phyloP scores from a whole-genome alignment of 140 eudicot species.

The Flaveria floridana region DNA sequence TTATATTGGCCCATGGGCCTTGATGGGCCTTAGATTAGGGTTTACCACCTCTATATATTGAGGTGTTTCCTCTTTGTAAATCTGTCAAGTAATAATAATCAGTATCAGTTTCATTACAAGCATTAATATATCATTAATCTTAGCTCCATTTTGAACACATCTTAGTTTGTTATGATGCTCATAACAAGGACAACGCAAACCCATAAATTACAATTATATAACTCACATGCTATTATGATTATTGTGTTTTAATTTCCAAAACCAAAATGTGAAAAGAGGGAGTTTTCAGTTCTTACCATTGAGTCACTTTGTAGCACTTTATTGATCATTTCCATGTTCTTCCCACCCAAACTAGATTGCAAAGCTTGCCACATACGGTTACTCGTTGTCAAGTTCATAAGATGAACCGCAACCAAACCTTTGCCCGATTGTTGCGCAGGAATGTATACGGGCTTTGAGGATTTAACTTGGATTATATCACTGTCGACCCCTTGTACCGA shows the following conservation, averaged over 20 bases:
- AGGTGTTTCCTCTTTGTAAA: too few relatives aligned
- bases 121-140: neutral
- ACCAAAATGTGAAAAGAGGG: neutral
- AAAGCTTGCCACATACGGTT: conserved; percentile 68
- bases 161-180: neutral
- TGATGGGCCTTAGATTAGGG: too few relatives aligned
- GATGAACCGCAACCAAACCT: conserved; percentile 41
- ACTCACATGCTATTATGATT: neutral
- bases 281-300: conserved; percentile 27
- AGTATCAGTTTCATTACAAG: too few relatives aligned
- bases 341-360: conserved; percentile 40
- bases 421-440: conserved; percentile 25
- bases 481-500: conserved; percentile 33
- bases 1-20: too few relatives aligned
- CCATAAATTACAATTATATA: neutral
- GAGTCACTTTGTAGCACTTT: conserved; percentile 47
- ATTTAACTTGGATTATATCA: conserved; percentile 24
- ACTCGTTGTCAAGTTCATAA: conserved; percentile 59
- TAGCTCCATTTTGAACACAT: neutral
- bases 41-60: too few relatives aligned
- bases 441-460: conserved; percentile 38
- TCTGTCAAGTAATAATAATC: too few relatives aligned
- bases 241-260: neutral
- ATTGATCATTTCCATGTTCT: conserved; percentile 41
- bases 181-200: neutral